Evolutionary conservation across 2,329 filamentous ascomycete genomes (phyloP).

Genomic region (Neurospora sp.): DNA sequence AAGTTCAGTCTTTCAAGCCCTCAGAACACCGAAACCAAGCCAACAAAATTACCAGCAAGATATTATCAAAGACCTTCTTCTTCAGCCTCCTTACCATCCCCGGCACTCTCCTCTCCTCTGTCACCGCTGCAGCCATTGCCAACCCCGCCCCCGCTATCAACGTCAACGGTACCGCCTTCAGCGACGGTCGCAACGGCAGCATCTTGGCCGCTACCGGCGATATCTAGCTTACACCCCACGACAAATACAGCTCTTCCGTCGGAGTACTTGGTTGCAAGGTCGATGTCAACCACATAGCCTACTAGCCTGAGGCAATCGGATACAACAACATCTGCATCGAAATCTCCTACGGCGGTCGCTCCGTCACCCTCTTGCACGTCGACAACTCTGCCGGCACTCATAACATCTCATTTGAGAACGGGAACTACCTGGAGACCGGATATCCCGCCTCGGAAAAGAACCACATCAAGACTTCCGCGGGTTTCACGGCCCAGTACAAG

Average conservation of each 20-base stretch:
- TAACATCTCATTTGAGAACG: conserved; percentile 48
- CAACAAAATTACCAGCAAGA: background rate
- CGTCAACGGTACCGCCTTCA: background rate
- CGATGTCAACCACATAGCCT: conserved; percentile 47
- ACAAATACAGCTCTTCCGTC: conserved; percentile 41
- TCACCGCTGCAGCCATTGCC: background rate
- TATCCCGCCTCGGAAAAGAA: conserved; percentile 24
- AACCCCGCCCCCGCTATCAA: background rate
- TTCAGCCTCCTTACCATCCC: background rate
- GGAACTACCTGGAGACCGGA: conserved; percentile 44
- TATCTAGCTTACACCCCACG: conserved; percentile 37
- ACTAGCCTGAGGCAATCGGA: conserved; percentile 39
- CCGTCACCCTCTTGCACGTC: conserved; percentile 45
- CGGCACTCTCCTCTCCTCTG: background rate
- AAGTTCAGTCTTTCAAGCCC: too few relatives aligned
- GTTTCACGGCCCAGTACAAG: conserved; percentile 38
- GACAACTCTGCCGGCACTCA: conserved; percentile 44
- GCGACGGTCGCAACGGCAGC: background rate
- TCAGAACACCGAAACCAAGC: background rate
- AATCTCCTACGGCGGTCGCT: conserved; percentile 34
- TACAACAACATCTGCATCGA: conserved; percentile 42
- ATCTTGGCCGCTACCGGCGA: background rate
- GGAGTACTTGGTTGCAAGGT: conserved; percentile 50
- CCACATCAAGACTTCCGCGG: conserved; percentile 34
- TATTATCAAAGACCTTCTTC: background rate